Conservation (phyloP, 257 asterid genomes). For the Buddleja alternifolia region DNA sequence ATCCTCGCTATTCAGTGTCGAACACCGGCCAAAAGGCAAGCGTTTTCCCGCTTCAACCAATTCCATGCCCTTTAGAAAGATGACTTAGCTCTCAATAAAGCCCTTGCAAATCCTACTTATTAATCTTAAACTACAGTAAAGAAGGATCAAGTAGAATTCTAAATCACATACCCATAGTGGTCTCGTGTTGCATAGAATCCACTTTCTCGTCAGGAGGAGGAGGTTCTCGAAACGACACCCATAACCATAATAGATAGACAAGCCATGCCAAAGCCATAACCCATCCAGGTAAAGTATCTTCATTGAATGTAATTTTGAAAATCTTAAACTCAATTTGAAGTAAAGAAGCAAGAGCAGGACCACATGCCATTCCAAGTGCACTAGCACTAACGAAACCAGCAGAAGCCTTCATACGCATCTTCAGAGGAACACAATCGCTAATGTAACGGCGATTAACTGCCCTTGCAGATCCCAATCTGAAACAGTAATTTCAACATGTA, state of each 20-base stretch:
- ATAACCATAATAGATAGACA: conserved; percentile 55
- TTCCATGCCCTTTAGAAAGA: neutral
- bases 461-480: conserved; percentile 75
- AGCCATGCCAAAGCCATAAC: conserved; percentile 74
- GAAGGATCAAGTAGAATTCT: neutral
- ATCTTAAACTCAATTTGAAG: conserved; percentile 51
- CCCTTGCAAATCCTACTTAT: neutral
- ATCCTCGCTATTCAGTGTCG: too few relatives aligned
- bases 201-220: conserved; percentile 34
- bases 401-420: conserved; percentile 68
- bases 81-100: neutral
- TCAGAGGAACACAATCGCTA: conserved; percentile 63
- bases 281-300: conserved; percentile 72
- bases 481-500: neutral
- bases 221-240: conserved; percentile 59
- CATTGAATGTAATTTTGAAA: conserved; percentile 55
- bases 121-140: too few relatives aligned
- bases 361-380: conserved; percentile 82
- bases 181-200: conserved; percentile 11
- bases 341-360: conserved; percentile 63
- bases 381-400: conserved; percentile 76
- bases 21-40: too few relatives aligned
- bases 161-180: conserved; percentile 36
- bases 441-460: conserved; percentile 74
- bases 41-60: too few relatives aligned